Evolutionary conservation across 164 flowering plant species (phyloP).

Genomic region (Vitis riparia): DNA sequence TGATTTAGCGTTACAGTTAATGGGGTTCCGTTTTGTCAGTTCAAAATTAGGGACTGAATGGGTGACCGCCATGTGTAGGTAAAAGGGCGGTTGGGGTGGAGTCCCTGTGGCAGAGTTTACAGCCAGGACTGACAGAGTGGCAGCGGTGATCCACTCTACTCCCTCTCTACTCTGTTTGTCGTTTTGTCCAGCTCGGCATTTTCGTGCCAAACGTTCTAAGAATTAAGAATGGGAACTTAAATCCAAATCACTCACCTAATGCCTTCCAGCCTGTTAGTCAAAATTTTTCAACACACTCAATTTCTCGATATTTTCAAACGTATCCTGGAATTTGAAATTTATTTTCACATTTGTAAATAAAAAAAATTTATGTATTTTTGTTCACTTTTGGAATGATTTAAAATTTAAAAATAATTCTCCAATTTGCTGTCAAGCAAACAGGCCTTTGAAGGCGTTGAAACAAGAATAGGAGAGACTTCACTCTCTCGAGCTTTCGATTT

Average conservation of each 20-base stretch:
- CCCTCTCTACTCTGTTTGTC: constrained; percentile 8
- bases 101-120: constrained; percentile 8
- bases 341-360: too few relatives aligned
- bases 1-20: background rate
- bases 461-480: background rate
- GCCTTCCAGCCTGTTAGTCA: constrained; percentile 29
- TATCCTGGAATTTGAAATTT: too few relatives aligned
- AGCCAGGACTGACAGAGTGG: constrained; percentile 17
- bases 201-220: background rate
- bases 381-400: too few relatives aligned
- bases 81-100: constrained; percentile 11
- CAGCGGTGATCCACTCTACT: constrained; percentile 9
- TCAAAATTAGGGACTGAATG: background rate
- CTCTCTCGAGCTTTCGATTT: background rate
- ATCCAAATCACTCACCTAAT: constrained; percentile 10
- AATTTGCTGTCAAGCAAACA: background rate
- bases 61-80: constrained; percentile 17
- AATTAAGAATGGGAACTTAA: background rate
- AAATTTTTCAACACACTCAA: constrained; percentile 10
- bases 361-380: too few relatives aligned
- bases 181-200: constrained; percentile 9
- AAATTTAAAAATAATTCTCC: background rate
- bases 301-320: constrained; percentile 1
- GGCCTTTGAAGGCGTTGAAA: background rate
- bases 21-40: background rate